These are phyloP conservation scores for Pseudogymnoascus sp. DNA, from an alignment of 2,329 filamentous ascomycete genomes.

Conservation along the genomic window DNA sequence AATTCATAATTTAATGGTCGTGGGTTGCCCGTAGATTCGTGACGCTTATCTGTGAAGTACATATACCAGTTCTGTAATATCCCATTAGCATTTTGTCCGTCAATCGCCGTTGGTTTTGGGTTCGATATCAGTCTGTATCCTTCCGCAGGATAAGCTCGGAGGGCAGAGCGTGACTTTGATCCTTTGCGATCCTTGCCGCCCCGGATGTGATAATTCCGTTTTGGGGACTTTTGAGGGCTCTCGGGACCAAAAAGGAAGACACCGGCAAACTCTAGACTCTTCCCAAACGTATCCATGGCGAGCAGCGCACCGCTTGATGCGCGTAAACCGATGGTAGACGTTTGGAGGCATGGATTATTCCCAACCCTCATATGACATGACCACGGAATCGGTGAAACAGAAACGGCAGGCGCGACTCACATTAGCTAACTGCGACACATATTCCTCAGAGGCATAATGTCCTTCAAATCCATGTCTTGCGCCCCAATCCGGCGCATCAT, in stretches of 20 bases:
- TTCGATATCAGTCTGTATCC: not conserved
- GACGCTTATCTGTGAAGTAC: slow-evolving; percentile 98
- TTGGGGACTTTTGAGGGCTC: not conserved
- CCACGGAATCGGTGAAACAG: slow-evolving; percentile 4
- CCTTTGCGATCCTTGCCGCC: not conserved
- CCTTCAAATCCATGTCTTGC: slow-evolving; percentile 65
- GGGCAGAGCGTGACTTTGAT: not conserved
- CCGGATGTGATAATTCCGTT: not conserved
- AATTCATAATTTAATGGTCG: slow-evolving; percentile 59
- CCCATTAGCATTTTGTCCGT: slow-evolving; percentile 17
- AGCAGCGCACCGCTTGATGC: slow-evolving; percentile 5
- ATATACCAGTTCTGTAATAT: slow-evolving; percentile 86
- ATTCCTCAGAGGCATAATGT: slow-evolving; percentile 64
- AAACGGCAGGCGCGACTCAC: slow-evolving; percentile 36
- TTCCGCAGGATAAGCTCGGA: not conserved
- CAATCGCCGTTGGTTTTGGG: not conserved
- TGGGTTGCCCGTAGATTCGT: slow-evolving; percentile 87
- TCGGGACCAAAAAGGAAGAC: not conserved
- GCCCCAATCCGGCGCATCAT: slow-evolving; percentile 28
- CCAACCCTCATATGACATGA: slow-evolving; percentile 2
- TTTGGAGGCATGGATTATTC: not conserved
- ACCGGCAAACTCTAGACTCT: not conserved
- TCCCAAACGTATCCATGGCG: not conserved
- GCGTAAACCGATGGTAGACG: not conserved
- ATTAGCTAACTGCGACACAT: slow-evolving; percentile 59